Percentiles rank a stretch among this genome's conserved stretches.
These are phyloP conservation scores for Starmerella lactis-condensi DNA, from an alignment of 805 yeast species.

Conservation along the genomic window DNA sequence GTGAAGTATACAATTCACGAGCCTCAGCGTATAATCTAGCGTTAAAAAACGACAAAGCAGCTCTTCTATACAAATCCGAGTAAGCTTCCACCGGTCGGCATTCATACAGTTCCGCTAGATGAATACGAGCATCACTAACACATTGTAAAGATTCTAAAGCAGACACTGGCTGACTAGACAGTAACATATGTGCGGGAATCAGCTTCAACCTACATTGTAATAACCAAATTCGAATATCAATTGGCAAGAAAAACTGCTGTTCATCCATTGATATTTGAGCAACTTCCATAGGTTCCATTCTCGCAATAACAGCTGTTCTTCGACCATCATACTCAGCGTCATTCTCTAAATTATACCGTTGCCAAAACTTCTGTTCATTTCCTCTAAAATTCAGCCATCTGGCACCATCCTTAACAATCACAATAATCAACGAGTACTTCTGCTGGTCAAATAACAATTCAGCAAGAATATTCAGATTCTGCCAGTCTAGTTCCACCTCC, in stretches of 20 bases:
- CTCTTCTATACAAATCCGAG: conserved; percentile 55
- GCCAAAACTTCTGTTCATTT: conserved; percentile 45
- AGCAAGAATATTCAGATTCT: conserved; percentile 64
- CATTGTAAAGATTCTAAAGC: conserved; percentile 22
- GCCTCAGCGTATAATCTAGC: conserved; percentile 63
- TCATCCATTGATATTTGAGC: conserved; percentile 1
- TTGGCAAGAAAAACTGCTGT: conserved; percentile 38
- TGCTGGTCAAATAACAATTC: conserved; percentile 48
- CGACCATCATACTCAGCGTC: conserved; percentile 76
- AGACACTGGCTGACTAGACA: conserved; percentile 7
- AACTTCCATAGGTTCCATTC: conserved; percentile 1
- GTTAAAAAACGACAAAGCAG: conserved; percentile 55
- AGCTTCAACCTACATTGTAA: conserved; percentile 55
- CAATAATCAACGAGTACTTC: conserved; percentile 23
- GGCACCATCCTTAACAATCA: conserved; percentile 47
- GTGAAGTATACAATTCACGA: conserved; percentile 39
- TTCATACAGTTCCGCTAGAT: conserved; percentile 40
- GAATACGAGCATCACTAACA: conserved; percentile 51
- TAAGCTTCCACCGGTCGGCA: conserved; percentile 38
- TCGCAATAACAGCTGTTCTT: conserved; percentile 21
- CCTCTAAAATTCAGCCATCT: conserved; percentile 68
- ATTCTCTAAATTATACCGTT: conserved; percentile 27
- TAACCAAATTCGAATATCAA: conserved; percentile 69
- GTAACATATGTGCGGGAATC: conserved; percentile 18
- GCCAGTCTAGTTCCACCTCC: conserved; percentile 49